These are phyloP conservation scores for Trichoderma asperelloides DNA, from an alignment of 495 filamentous ascomycete genomes.

Conservation along the genomic window DNA sequence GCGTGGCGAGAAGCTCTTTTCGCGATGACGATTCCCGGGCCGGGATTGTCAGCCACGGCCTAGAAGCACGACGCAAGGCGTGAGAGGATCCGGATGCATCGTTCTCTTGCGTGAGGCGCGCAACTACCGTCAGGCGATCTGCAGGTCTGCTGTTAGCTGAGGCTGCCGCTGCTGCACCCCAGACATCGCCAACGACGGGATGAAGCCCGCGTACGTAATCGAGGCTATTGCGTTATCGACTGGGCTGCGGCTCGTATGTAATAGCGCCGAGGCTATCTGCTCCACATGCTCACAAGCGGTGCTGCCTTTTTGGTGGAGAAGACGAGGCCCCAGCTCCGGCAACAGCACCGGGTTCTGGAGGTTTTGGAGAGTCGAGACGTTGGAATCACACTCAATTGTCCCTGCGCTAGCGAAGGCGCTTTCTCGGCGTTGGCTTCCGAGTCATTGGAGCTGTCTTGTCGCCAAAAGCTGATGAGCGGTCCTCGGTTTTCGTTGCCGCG, in stretches of 20 bases:
- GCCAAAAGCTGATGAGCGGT: neutral
- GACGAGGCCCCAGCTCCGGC: neutral
- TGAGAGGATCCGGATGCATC: neutral
- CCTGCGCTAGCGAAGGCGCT: neutral
- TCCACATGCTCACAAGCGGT: too few species aligned
- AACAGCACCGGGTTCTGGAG: too few species aligned
- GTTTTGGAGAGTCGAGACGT: neutral
- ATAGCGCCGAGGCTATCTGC: too few species aligned
- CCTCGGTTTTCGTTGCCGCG: neutral
- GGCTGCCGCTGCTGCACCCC: neutral
- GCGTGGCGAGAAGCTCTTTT: neutral
- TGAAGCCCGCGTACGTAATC: too few species aligned
- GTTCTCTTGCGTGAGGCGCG: neutral
- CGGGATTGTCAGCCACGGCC: neutral
- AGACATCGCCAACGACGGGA: neutral
- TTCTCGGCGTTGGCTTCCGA: constrained; percentile 3
- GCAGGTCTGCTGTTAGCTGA: neutral
- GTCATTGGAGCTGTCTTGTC: neutral
- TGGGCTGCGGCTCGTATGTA: too few species aligned
- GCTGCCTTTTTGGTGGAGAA: neutral
- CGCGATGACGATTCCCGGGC: neutral
- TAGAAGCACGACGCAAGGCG: neutral
- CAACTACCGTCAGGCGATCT: neutral
- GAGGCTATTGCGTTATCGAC: too few species aligned
- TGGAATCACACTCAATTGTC: neutral